phyloP scores from a whole-genome alignment of 345 rosid genomes.

The Euphorbia tirucalli region DNA sequence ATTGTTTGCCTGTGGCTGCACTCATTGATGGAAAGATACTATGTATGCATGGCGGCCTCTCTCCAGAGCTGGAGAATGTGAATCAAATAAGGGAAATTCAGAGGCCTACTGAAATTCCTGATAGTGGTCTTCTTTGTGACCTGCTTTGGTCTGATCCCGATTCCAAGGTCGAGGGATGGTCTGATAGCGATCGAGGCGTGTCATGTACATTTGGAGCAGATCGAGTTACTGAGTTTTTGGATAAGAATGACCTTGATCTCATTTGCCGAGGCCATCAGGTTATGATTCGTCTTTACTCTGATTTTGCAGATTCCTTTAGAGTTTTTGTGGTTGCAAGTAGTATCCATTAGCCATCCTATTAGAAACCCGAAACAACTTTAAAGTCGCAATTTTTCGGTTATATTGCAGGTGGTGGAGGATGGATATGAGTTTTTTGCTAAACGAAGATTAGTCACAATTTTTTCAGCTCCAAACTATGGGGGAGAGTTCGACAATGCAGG shows the following conservation, averaged over 20 bases:
- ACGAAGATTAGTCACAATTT: constrained; percentile 81
- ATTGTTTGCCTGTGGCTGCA: constrained; percentile 90
- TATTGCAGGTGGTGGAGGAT: constrained; percentile 91
- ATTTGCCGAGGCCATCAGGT: constrained; percentile 99
- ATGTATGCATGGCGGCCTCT: constrained; percentile 98
- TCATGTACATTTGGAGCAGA: constrained; percentile 93
- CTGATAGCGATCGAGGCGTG: constrained; percentile 84
- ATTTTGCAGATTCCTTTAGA: too few relatives aligned
- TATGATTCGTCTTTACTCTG: constrained; percentile 11
- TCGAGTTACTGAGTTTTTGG: constrained; percentile 74
- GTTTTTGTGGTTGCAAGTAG: too few relatives aligned
- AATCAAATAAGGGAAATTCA: constrained; percentile 71
- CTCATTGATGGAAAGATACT: constrained; percentile 83
- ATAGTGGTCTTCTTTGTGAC: constrained; percentile 88
- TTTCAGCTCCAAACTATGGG: constrained; percentile 98
- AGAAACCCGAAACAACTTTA: neutral
- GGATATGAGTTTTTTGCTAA: constrained; percentile 94
- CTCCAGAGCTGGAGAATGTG: constrained; percentile 70
- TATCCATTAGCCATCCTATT: too few relatives aligned
- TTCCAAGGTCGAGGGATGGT: constrained; percentile 67
- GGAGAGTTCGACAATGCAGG: constrained; percentile 99
- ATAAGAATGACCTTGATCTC: constrained; percentile 90
- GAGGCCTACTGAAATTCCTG: constrained; percentile 93
- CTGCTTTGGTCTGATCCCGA: constrained; percentile 99
- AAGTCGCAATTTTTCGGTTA: neutral